A percentile compares a stretch with the other conserved stretches of the same genome.
Conservation (phyloP, 2,329 filamentous ascomycete genomes). For the Hypoxylon sp. region DNA sequence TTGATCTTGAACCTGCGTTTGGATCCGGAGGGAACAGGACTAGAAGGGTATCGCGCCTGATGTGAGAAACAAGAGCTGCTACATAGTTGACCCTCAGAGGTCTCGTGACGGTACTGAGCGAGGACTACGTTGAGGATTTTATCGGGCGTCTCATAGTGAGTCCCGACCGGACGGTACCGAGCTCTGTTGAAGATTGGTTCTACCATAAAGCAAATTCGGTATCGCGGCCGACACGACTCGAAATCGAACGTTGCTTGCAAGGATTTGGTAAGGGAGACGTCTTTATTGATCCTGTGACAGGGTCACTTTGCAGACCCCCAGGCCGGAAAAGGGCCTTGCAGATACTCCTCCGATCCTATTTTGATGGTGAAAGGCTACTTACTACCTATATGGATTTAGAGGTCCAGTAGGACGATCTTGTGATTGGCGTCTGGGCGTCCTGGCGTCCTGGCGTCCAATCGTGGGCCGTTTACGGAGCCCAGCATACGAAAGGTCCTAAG, state of each 20-base stretch:
- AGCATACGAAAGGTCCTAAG: no score
- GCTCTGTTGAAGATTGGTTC: neutral
- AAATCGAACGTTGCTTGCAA: neutral
- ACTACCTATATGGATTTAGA: no score
- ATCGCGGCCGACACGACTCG: neutral
- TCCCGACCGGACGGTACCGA: neutral
- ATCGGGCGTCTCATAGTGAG: neutral
- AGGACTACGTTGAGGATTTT: neutral
- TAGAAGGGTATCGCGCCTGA: neutral
- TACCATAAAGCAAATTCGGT: neutral
- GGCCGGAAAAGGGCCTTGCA: conserved; percentile 19
- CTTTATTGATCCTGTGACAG: neutral
- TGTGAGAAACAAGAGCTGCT: neutral
- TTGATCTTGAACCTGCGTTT: neutral
- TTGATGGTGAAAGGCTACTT: neutral
- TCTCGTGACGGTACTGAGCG: neutral
- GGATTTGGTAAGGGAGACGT: neutral
- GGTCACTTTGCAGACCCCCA: neutral
- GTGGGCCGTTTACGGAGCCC: no score
- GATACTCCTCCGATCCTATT: neutral
- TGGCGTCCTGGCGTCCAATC: no score
- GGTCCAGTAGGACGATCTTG: no score
- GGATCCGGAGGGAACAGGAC: neutral
- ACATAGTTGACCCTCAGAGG: neutral
- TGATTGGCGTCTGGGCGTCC: no score